phyloP scores from a whole-genome alignment of 2,329 filamentous ascomycete genomes.

The Aspergillus texensis region DNA sequence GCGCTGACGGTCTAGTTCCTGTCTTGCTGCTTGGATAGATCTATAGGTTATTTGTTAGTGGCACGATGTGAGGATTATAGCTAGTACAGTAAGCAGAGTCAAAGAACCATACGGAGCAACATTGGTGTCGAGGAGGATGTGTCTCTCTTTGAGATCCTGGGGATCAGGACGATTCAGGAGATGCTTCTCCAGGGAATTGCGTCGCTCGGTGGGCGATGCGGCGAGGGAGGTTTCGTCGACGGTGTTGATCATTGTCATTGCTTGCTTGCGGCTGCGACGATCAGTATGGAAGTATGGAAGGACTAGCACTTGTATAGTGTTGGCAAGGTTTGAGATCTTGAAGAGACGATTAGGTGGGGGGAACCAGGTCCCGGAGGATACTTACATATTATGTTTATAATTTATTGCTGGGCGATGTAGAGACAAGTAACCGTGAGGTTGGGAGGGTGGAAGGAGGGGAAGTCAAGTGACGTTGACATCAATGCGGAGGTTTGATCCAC shows the following conservation, averaged over 20 bases:
- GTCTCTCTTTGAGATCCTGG: slow-evolving; percentile 68
- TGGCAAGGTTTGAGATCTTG: background rate
- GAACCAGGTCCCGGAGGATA: background rate
- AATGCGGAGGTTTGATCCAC: slow-evolving; percentile 5
- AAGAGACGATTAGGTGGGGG: background rate
- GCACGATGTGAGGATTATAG: background rate
- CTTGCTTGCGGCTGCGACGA: background rate
- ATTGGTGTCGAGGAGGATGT: slow-evolving; percentile 69
- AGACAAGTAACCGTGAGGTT: background rate
- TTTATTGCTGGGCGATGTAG: background rate
- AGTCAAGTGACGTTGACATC: slow-evolving; percentile 4
- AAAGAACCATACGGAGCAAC: slow-evolving; percentile 61
- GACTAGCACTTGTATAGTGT: background rate
- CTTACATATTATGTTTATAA: background rate
- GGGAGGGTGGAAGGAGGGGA: background rate
- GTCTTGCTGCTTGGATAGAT: slow-evolving; percentile 63
- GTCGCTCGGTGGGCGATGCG: slow-evolving; percentile 51
- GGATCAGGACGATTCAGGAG: slow-evolving; percentile 69
- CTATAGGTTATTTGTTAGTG: slow-evolving; percentile 35
- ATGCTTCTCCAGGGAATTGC: slow-evolving; percentile 73
- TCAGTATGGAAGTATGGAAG: background rate
- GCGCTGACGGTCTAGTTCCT: slow-evolving; percentile 67
- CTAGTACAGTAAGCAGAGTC: background rate
- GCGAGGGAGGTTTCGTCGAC: slow-evolving; percentile 64
- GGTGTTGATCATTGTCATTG: slow-evolving; percentile 19